phyloP scores from a whole-genome alignment of 2,329 filamentous ascomycete genomes.

The Aspergillus sp. region DNA sequence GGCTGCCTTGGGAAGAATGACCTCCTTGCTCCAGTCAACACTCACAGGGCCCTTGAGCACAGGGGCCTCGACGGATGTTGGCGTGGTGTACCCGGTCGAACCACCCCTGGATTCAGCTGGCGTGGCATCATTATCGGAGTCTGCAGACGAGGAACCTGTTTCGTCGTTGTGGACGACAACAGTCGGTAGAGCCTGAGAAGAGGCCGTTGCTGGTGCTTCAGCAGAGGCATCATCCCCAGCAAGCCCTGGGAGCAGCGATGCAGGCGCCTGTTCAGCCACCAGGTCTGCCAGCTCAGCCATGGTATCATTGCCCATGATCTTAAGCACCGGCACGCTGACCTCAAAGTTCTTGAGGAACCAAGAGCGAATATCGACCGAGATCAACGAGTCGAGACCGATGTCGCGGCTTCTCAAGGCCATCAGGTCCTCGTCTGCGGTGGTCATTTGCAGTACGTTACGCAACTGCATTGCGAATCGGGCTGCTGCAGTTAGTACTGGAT shows the following conservation, averaged over 20 bases:
- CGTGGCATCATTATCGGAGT: background rate
- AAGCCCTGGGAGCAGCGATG: background rate
- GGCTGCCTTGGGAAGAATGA: background rate
- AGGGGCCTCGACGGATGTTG: background rate
- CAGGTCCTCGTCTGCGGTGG: background rate
- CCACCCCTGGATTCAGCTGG: background rate
- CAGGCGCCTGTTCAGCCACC: background rate
- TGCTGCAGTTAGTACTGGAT: background rate
- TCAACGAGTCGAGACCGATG: constrained; percentile 1
- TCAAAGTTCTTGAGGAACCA: constrained; percentile 5
- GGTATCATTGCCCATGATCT: background rate
- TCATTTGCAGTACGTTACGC: background rate
- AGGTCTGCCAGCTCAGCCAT: background rate
- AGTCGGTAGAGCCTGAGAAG: background rate
- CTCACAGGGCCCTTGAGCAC: background rate
- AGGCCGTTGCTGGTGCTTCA: background rate
- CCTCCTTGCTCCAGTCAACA: background rate
- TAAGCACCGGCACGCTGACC: background rate
- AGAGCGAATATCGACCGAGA: background rate
- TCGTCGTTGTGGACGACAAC: background rate
- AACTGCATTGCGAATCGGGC: background rate
- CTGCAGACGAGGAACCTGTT: background rate
- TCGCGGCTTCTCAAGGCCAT: background rate
- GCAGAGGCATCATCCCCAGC: background rate
- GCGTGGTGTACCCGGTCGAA: background rate